Conservation (phyloP, 129 eudicot genomes). For the Tagetes erecta region DNA sequence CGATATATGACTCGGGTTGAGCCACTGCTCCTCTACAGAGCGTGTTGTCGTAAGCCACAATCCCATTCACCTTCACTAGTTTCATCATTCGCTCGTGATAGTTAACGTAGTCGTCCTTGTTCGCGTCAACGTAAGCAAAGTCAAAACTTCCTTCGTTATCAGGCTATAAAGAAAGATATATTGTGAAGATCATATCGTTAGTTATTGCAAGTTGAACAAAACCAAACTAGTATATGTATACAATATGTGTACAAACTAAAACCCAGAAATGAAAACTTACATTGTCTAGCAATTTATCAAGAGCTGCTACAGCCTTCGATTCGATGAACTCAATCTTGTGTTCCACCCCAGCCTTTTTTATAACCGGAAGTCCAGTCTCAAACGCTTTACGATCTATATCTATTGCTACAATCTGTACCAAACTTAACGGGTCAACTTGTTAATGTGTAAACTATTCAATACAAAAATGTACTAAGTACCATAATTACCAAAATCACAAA, state of each 20-base stretch:
- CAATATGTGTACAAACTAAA: no score
- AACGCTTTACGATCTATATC: conserved; percentile 23
- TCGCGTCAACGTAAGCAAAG: conserved; percentile 69
- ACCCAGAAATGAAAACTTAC: conserved; percentile 15
- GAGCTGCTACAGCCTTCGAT: conserved; percentile 39
- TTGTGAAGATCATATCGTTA: no score
- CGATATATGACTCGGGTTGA: conserved; percentile 32
- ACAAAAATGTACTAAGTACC: neutral
- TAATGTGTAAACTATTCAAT: neutral
- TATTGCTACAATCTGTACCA: conserved; percentile 39
- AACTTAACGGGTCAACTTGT: no score
- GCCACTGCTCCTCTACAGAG: conserved; percentile 55
- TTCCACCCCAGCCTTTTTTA: conserved; percentile 39
- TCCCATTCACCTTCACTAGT: conserved; percentile 55
- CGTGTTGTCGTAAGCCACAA: conserved; percentile 63
- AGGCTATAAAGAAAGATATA: conserved; percentile 28
- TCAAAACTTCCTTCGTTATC: conserved; percentile 54
- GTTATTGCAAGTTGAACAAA: no score
- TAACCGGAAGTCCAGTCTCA: conserved; percentile 39
- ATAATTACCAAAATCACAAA: conserved; percentile 16
- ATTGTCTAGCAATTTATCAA: conserved; percentile 39
- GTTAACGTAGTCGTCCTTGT: conserved; percentile 47
- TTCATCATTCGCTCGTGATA: conserved; percentile 58
- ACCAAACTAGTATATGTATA: no score
- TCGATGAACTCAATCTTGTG: conserved; percentile 44